phyloP scores from a whole-genome alignment of 768 basidiomycete species.

The Termitomyces sp. region DNA sequence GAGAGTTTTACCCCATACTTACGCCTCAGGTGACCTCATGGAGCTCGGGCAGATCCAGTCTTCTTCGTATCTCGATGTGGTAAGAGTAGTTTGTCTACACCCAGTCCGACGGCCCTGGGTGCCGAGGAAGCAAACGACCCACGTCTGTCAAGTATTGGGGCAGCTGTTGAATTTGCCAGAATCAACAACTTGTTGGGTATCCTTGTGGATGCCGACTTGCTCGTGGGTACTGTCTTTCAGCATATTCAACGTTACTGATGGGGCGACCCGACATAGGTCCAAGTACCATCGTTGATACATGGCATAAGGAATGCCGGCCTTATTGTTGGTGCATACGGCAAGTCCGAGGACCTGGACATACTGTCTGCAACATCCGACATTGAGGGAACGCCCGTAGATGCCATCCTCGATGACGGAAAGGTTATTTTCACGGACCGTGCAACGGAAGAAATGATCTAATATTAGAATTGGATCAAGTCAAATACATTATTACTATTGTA shows the following conservation, averaged over 20 bases:
- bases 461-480: not conserved
- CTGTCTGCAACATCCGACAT: conserved; percentile 32
- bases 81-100: conserved; percentile 37
- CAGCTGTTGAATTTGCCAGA: conserved; percentile 92
- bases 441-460: conserved; percentile 40
- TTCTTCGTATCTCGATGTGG: conserved; percentile 93
- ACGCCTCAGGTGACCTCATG: not conserved
- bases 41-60: conserved; percentile 71
- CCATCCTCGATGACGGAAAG: conserved; percentile 59
- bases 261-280: conserved; percentile 51
- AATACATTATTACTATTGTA: conserved; percentile 7
- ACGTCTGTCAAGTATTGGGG: conserved; percentile 69
- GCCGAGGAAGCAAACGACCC: conserved; percentile 42
- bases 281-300: conserved; percentile 87
- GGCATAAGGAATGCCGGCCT: conserved; percentile 88
- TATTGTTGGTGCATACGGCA: conserved; percentile 82
- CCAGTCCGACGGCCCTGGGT: conserved; percentile 35
- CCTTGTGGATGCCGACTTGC: conserved; percentile 79
- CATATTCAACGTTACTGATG: conserved; percentile 9
- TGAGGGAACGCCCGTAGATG: conserved; percentile 59
- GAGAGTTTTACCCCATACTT: conserved; percentile 29
- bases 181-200: conserved; percentile 91
- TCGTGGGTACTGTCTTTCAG: conserved; percentile 51
- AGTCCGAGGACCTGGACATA: conserved; percentile 37
- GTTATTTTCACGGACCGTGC: conserved; percentile 68